A percentile compares a stretch with the other conserved stretches of the same genome.
Evolutionary conservation across 306 rosid species (phyloP).

Genomic region (Glycine tomentella): DNA sequence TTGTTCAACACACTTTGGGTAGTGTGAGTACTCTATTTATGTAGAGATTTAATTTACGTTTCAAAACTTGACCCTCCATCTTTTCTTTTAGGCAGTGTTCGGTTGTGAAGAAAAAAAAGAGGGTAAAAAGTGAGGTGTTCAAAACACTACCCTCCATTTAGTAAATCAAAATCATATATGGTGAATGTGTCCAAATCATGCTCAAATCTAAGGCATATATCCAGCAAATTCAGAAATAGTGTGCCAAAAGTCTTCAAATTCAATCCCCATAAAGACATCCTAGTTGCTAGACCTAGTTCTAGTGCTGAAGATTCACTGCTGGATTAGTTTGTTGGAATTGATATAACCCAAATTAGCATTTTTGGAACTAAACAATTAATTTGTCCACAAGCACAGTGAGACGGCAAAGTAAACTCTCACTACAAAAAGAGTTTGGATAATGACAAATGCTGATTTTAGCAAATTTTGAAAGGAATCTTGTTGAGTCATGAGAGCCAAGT

Average conservation of each 20-base stretch:
- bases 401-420: constrained; percentile 4
- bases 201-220: neutral
- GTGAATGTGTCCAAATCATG: constrained; percentile 2
- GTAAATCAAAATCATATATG: neutral
- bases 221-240: neutral
- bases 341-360: constrained; percentile 11
- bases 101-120: too few species aligned
- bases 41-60: too few species aligned
- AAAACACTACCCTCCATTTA: neutral
- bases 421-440: constrained; percentile 20
- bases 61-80: too few species aligned
- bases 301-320: neutral
- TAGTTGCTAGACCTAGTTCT: neutral
- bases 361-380: constrained; percentile 5
- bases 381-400: constrained; percentile 11
- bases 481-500: constrained; percentile 14
- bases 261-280: neutral
- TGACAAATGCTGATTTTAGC: constrained; percentile 48
- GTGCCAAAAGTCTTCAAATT: constrained; percentile 1
- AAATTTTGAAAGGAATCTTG: constrained; percentile 46
- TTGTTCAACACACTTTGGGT: too few species aligned
- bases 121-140: too few species aligned
- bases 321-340: constrained; percentile 10
- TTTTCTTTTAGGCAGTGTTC: neutral
- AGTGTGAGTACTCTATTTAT: too few species aligned